phyloP scores from a whole-genome alignment of 2,329 filamentous ascomycete genomes.

The Fusarium sarcochroum region DNA sequence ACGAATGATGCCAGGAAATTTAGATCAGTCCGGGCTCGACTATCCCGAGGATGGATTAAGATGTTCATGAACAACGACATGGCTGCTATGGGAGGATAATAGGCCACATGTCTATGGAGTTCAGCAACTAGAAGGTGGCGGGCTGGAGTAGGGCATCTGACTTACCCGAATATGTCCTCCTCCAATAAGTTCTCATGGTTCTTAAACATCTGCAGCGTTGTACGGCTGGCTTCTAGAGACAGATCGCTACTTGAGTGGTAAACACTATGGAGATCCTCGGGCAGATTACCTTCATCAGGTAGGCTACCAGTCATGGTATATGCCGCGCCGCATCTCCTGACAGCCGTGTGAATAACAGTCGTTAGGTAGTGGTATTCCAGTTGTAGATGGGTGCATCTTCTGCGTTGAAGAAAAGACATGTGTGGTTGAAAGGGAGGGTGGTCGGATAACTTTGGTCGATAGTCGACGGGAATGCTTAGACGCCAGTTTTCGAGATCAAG shows the following conservation, averaged over 20 bases:
- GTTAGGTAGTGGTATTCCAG: conserved; percentile 4
- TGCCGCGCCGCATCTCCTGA: conserved; percentile 1
- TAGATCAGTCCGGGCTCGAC: not conserved
- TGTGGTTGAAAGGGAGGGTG: not conserved
- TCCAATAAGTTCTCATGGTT: not conserved
- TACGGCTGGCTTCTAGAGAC: conserved; percentile 1
- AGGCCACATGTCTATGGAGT: not conserved
- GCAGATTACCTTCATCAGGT: not conserved
- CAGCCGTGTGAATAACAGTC: not conserved
- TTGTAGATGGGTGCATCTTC: not conserved
- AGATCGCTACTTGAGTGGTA: conserved; percentile 20
- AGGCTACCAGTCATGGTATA: not conserved
- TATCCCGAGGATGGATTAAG: not conserved
- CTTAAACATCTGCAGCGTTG: not conserved
- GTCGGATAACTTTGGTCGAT: not conserved
- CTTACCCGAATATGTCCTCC: not conserved
- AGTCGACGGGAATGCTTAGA: not conserved
- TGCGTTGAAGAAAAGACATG: not conserved
- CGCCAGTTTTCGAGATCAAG: conserved; percentile 12
- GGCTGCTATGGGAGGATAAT: not conserved
- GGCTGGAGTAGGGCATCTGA: accelerated
- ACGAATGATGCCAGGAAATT: not conserved
- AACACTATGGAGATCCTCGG: not conserved
- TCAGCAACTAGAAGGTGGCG: accelerated
- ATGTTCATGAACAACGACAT: not conserved